Evolutionary conservation across 192 early-diverging fungal species (phyloP).

Genomic region (Podochytrium sp.): DNA sequence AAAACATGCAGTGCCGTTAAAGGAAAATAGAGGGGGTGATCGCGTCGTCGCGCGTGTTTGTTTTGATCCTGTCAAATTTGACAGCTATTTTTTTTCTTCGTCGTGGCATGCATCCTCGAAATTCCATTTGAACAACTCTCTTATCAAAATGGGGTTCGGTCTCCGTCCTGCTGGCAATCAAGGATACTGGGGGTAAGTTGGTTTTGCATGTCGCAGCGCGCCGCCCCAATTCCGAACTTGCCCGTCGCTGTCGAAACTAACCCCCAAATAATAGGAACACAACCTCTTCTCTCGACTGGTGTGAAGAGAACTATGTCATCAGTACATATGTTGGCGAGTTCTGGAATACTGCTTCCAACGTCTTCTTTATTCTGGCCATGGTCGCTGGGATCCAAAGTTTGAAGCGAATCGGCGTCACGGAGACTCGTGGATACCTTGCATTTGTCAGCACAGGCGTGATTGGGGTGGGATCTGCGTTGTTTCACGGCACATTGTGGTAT

Average conservation of each 20-base stretch:
- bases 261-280: conserved; percentile 2
- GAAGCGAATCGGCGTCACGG: background rate
- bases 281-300: conserved; percentile 52
- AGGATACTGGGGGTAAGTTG: conserved; percentile 8
- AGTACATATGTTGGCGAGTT: conserved; percentile 74
- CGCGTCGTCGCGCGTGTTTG: no score
- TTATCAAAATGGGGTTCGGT: conserved; percentile 8
- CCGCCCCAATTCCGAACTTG: no score
- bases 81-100: no score
- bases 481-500: conserved; percentile 2
- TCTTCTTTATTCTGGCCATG: background rate
- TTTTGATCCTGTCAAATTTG: no score
- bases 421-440: background rate
- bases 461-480: conserved; percentile 3
- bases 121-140: background rate
- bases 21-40: no score
- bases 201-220: no score
- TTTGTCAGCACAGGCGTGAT: conserved; percentile 13
- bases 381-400: background rate
- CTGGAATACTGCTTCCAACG: conserved; percentile 9
- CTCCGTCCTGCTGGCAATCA: conserved; percentile 1
- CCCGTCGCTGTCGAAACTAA: background rate
- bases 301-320: conserved; percentile 68
- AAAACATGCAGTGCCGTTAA: no score
- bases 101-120: no score